These are phyloP conservation scores for Acorus gramineus DNA, from an alignment of 106 monocot genomes.

Conservation along the genomic window DNA sequence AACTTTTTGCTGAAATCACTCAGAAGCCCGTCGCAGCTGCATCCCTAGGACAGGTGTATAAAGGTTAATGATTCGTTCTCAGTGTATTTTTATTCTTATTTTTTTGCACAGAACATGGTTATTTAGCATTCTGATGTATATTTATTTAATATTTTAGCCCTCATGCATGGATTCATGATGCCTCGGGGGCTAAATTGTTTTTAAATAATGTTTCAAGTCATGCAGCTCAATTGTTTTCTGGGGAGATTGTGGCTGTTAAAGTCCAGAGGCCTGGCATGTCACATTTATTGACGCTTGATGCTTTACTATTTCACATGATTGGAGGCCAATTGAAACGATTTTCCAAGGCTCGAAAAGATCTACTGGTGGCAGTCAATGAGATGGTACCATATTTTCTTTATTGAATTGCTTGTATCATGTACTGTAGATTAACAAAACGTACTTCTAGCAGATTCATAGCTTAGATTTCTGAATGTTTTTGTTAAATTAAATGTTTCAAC, in stretches of 20 bases:
- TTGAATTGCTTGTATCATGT: too few relatives aligned
- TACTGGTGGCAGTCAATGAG: constrained; percentile 91
- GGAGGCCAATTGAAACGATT: constrained; percentile 94
- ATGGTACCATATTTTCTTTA: constrained; percentile 28
- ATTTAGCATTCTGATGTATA: neutral
- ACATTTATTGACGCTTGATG: constrained; percentile 77
- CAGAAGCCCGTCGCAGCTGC: constrained; percentile 77
- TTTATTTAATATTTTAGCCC: neutral
- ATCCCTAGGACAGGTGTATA: constrained; percentile 95
- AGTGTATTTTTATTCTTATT: neutral
- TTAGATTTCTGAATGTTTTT: too few relatives aligned
- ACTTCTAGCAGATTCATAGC: too few relatives aligned
- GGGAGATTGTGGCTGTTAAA: constrained; percentile 91
- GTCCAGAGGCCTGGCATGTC: constrained; percentile 94
- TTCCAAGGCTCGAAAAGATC: constrained; percentile 93
- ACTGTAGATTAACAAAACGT: too few relatives aligned
- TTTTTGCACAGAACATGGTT: neutral
- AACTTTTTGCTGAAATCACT: constrained; percentile 77
- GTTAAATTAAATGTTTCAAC: too few relatives aligned
- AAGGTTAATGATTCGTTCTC: constrained; percentile 44
- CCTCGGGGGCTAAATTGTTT: constrained; percentile 20
- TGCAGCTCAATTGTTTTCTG: constrained; percentile 92
- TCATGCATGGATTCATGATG: neutral
- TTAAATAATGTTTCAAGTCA: constrained; percentile 52
- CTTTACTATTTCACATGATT: constrained; percentile 85